A percentile compares a stretch with the other conserved stretches of the same genome.
phyloP scores from a whole-genome alignment of 306 rosid genomes.

The Mimosa bimucronata region DNA sequence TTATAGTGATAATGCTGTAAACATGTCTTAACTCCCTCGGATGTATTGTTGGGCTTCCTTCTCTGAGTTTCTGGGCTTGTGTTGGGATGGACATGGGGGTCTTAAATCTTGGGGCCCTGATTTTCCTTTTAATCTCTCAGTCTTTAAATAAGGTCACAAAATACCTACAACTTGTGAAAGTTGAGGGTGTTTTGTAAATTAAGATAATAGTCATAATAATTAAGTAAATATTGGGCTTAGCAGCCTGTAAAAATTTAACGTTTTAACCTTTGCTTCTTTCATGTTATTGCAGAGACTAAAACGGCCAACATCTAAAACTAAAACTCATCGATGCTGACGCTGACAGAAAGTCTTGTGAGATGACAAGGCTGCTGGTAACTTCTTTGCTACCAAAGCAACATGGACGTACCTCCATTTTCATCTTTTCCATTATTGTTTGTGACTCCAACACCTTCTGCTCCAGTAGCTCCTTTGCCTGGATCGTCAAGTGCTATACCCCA shows the following conservation, averaged over 20 bases:
- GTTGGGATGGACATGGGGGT: not conserved
- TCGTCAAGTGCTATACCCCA: conserved; percentile 68
- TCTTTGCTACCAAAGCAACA: conserved; percentile 19
- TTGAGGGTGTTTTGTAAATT: no score
- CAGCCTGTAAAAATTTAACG: conserved; percentile 44
- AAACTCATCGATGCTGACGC: conserved; percentile 63
- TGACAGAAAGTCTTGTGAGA: conserved; percentile 33
- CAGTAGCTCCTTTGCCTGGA: conserved; percentile 57
- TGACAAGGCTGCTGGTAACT: conserved; percentile 26
- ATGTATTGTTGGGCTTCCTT: not conserved
- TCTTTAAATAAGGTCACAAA: not conserved
- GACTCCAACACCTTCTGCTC: conserved; percentile 43
- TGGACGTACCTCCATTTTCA: conserved; percentile 29
- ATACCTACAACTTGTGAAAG: not conserved
- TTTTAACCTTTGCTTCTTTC: conserved; percentile 1
- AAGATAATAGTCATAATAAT: conserved; percentile 12
- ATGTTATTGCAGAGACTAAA: conserved; percentile 63
- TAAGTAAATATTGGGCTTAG: not conserved
- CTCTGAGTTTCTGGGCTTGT: no score
- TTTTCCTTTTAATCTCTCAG: not conserved
- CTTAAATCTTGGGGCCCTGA: not conserved
- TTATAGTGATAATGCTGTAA: not conserved
- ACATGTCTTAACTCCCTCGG: no score
- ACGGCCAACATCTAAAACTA: conserved; percentile 50
- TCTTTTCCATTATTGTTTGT: not conserved